A percentile compares a stretch with the other conserved stretches of the same genome.
These are phyloP conservation scores for Clonostachys sp. DNA, from an alignment of 2,329 filamentous ascomycete genomes.

Conservation along the genomic window DNA sequence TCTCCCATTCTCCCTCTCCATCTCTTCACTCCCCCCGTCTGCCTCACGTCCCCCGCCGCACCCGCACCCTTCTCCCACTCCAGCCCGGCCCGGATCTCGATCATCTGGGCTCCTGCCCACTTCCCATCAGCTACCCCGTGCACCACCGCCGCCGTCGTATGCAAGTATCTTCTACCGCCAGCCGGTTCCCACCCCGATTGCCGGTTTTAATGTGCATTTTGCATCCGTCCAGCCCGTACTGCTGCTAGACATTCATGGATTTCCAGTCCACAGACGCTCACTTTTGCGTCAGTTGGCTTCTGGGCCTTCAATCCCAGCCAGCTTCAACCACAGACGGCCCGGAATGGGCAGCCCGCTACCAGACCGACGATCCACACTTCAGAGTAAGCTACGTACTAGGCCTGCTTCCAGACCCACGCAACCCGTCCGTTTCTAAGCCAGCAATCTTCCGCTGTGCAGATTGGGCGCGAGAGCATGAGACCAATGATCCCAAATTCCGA, in stretches of 20 bases:
- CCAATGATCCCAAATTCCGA: constrained; percentile 1
- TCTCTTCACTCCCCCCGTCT: too few relatives aligned
- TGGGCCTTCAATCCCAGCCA: constrained; percentile 10
- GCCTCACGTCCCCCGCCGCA: too few relatives aligned
- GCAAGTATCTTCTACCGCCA: too few relatives aligned
- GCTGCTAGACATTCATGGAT: neutral
- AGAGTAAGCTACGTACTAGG: constrained; percentile 3
- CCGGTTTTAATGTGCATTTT: too few relatives aligned
- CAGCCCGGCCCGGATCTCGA: too few relatives aligned
- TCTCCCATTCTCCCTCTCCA: too few relatives aligned
- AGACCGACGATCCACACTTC: constrained; percentile 1
- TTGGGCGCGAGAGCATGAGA: neutral
- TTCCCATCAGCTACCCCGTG: too few relatives aligned
- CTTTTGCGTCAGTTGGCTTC: constrained; percentile 19
- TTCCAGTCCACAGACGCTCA: constrained; percentile 10
- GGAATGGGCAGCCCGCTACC: constrained; percentile 1
- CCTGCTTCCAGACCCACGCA: neutral
- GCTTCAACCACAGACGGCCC: neutral
- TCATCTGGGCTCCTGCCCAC: too few relatives aligned
- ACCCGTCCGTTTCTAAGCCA: constrained; percentile 9
- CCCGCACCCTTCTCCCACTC: too few relatives aligned
- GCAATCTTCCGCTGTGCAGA: neutral
- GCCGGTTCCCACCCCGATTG: too few relatives aligned
- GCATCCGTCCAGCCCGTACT: too few relatives aligned
- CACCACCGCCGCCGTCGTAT: too few relatives aligned